Conservation (phyloP, 2,329 filamentous ascomycete genomes). For the Xylariaceae sp. region DNA sequence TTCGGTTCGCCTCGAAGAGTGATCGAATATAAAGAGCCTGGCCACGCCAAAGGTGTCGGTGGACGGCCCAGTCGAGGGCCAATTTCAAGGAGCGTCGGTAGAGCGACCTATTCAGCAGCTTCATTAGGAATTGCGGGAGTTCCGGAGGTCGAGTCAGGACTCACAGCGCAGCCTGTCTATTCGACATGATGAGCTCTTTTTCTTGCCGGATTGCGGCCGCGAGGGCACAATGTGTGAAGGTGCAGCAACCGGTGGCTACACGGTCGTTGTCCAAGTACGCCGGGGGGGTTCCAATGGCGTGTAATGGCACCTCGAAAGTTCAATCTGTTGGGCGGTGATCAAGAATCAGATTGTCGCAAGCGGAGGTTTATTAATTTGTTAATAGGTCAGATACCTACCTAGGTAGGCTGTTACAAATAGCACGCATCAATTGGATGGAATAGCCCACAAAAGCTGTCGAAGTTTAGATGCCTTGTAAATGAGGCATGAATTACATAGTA, state of each 20-base stretch:
- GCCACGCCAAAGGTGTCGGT: slow-evolving; percentile 90
- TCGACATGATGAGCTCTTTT: slow-evolving; percentile 43
- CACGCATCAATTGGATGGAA: slow-evolving; percentile 7
- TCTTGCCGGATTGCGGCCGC: slow-evolving; percentile 6
- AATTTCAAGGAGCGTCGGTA: slow-evolving; percentile 94
- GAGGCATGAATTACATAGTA: too few species aligned
- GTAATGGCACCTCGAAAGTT: background rate
- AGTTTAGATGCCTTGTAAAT: background rate
- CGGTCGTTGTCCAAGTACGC: slow-evolving; percentile 4
- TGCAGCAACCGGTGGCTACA: slow-evolving; percentile 6
- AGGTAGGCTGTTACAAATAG: slow-evolving; percentile 21
- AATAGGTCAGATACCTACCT: too few species aligned
- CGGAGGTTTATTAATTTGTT: slow-evolving; percentile 6
- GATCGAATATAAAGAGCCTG: slow-evolving; percentile 95
- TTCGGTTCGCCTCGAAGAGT: slow-evolving; percentile 90
- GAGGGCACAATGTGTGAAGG: slow-evolving; percentile 4
- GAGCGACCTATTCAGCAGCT: slow-evolving; percentile 58
- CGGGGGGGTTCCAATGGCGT: background rate
- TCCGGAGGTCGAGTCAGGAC: slow-evolving; percentile 28
- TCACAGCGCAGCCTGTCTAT: slow-evolving; percentile 55
- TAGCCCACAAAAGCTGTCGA: background rate
- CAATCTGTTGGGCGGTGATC: background rate
- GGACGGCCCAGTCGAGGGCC: slow-evolving; percentile 91
- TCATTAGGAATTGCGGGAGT: slow-evolving; percentile 17
- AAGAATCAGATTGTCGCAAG: slow-evolving; percentile 1